Conservation (phyloP, 306 rosid genomes). For the Fagus sylvatica region DNA sequence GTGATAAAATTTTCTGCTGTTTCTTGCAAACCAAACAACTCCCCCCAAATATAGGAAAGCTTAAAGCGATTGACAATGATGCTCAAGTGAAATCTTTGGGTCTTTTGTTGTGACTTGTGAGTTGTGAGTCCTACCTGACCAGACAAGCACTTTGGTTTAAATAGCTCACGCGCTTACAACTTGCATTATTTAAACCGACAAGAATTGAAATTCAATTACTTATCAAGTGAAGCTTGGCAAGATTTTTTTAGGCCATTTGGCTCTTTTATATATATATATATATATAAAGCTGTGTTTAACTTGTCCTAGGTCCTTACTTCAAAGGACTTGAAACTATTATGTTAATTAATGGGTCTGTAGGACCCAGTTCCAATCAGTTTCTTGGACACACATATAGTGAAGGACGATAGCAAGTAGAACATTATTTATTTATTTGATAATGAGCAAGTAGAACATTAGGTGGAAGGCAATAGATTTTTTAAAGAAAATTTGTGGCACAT, state of each 20-base stretch:
- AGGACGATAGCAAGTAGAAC: background rate
- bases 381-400: background rate
- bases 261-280: background rate
- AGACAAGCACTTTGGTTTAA: background rate
- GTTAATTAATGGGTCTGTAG: background rate
- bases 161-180: background rate
- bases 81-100: background rate
- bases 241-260: background rate
- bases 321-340: background rate
- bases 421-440: background rate
- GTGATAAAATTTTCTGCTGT: no score
- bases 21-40: background rate
- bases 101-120: background rate
- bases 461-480: background rate
- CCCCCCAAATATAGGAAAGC: background rate
- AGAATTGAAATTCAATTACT: background rate
- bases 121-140: background rate
- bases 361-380: background rate
- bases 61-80: background rate
- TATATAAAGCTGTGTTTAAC: background rate
- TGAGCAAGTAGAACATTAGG: background rate
- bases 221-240: background rate
- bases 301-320: background rate
- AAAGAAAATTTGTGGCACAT: constrained; percentile 4
- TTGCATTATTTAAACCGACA: background rate